Percentiles rank a stretch among this genome's conserved stretches.
Conservation (phyloP, 768 basidiomycete species). For the Leccinum aurantiacum region DNA sequence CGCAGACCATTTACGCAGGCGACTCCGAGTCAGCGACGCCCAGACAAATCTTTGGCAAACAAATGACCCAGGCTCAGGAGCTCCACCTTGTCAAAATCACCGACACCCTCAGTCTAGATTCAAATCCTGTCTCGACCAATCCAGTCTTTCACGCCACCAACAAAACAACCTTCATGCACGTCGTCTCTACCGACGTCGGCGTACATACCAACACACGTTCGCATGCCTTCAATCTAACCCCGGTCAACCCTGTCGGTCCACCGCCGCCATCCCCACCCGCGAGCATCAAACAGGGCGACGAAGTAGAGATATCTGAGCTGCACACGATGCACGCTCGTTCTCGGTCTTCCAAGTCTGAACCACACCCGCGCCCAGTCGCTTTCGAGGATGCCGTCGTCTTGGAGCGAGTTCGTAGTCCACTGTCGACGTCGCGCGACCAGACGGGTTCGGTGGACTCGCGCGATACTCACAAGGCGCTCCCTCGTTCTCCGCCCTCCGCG, state of each 20-base stretch:
- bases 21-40: constrained; percentile 31
- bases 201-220: constrained; percentile 8
- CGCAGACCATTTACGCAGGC: constrained; percentile 29
- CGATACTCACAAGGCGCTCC: constrained; percentile 14
- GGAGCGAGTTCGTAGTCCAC: constrained; percentile 21
- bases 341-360: constrained; percentile 22
- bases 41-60: constrained; percentile 32
- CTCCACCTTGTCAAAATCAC: constrained; percentile 57
- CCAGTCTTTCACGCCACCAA: constrained; percentile 37
- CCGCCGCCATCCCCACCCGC: constrained; percentile 57
- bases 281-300: constrained; percentile 33
- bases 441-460: constrained; percentile 34
- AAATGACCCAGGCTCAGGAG: constrained; percentile 40
- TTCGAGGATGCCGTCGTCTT: constrained; percentile 35
- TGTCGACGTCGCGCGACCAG: constrained; percentile 24
- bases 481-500: constrained; percentile 23
- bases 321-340: constrained; percentile 31
- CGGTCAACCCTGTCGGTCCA: constrained; percentile 40
- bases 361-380: constrained; percentile 25
- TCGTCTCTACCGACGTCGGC: constrained; percentile 26
- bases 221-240: background rate
- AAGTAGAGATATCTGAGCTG: constrained; percentile 19
- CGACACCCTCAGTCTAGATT: constrained; percentile 45
- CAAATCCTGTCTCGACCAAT: constrained; percentile 34
- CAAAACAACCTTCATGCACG: constrained; percentile 35